Base-by-base conservation (phyloP, 768 basidiomycete species). In the Rhizopogon vesiculosus region DNA sequence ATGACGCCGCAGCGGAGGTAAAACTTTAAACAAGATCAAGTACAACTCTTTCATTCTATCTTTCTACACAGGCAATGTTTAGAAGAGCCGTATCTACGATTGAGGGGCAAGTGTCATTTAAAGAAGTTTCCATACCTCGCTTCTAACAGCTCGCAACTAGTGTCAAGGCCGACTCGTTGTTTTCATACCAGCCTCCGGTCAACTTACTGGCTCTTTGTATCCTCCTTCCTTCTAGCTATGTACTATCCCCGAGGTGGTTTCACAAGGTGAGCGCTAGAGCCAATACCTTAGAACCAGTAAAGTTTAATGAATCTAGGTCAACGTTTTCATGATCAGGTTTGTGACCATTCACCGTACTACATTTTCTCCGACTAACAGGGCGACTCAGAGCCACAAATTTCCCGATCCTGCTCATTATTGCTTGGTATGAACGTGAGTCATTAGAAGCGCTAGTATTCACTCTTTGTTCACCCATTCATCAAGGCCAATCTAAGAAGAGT, bases 241-340 rank as follows among this genome's bases (percentile, higher is more conserved):
- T 93, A 51, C 76, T 97, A n/a, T 80, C 80, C 7, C 93, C 94
- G n/a, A 79, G 96, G 53, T 98, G 93, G 93, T 98, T 98, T 67
- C 96, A 98, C 68, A 98, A 98, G 76, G 90, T 89, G 64, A 52
- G 66, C 59, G n/a, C 7, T 29, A 33, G 6, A 58, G 16, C 33
- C 13, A 40, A 57, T 43, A 60, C 31, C 46, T 43, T 48, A 22
- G 40, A 51, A 25, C 43, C 63, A 22, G 53, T 59, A 25, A 42
- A 39, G 12, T 56, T 69, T 25, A 69, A 53, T 45, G 7, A 29
- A 10, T 49, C 3, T 56, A 91, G 89, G 81, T 93, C 63, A 93
- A 93, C 60, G 91, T 93, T 1, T 89, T 92, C 64, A 80, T 92
- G 79, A 93, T 93, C 62, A 82, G 89, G 87, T 88, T 62, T 18